Percentiles rank a stretch among this genome's conserved stretches.
Evolutionary conservation across 352 stramenopile species (phyloP).

Genomic region (Phytophthora hybrid): DNA sequence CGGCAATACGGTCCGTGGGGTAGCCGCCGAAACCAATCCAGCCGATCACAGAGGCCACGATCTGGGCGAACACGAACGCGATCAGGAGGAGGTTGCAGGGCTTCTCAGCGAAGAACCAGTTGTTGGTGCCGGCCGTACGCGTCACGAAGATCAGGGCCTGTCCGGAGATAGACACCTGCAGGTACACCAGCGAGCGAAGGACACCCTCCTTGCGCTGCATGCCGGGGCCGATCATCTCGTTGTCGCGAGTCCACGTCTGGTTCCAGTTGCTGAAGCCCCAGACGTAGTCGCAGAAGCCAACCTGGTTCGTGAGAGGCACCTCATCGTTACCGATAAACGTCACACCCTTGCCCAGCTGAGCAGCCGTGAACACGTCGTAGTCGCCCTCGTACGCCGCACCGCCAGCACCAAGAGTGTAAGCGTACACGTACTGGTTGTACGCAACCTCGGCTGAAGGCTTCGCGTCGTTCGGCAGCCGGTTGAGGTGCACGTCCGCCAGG

Average conservation of each 20-base stretch:
- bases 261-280: conserved; percentile 81
- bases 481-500: conserved; percentile 66
- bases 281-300: conserved; percentile 72
- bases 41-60: conserved; percentile 70
- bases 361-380: conserved; percentile 59
- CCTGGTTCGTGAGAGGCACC: conserved; percentile 71
- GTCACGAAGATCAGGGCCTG: conserved; percentile 83
- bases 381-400: conserved; percentile 38
- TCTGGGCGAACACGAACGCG: conserved; percentile 74
- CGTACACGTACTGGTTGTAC: conserved; percentile 69
- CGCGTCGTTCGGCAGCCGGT: conserved; percentile 45
- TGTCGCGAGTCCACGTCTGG: conserved; percentile 67
- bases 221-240: conserved; percentile 70
- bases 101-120: conserved; percentile 78
- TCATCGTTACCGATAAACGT: conserved; percentile 65
- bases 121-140: conserved; percentile 76
- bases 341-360: conserved; percentile 57
- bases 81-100: conserved; percentile 71
- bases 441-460: conserved; percentile 52
- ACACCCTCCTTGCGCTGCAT: conserved; percentile 75
- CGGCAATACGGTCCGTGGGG: conserved; percentile 66
- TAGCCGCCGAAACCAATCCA: conserved; percentile 78
- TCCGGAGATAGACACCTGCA: conserved; percentile 78
- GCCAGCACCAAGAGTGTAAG: conserved; percentile 55
- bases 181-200: conserved; percentile 72